These are phyloP conservation scores for Ophiostoma populinum DNA, from an alignment of 2,329 filamentous ascomycete species.

Conservation along the genomic window DNA sequence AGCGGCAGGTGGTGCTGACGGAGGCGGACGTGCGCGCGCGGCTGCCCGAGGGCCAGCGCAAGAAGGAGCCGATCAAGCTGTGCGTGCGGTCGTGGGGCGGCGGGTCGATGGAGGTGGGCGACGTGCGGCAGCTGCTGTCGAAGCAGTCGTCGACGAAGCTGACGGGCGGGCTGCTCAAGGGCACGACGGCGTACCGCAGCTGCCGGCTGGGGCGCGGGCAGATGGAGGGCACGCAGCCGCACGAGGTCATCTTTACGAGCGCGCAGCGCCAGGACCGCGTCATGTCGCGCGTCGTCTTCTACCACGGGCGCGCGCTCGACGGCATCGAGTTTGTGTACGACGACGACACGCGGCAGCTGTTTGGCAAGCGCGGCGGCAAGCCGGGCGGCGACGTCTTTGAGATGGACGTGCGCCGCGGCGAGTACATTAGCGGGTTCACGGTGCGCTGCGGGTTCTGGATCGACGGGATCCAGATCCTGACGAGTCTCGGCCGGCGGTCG, in stretches of 20 bases:
- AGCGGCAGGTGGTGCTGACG: constrained; percentile 55
- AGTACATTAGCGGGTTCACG: constrained; percentile 75
- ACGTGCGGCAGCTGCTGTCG: constrained; percentile 52
- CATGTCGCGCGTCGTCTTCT: constrained; percentile 57
- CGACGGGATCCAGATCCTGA: constrained; percentile 78
- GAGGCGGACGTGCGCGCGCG: constrained; percentile 58
- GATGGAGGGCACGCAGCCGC: constrained; percentile 49
- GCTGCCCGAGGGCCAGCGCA: constrained; percentile 56
- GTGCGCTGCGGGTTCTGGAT: constrained; percentile 68
- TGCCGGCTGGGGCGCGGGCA: constrained; percentile 55
- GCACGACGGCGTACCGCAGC: constrained; percentile 59
- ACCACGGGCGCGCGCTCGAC: constrained; percentile 60
- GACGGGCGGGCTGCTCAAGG: constrained; percentile 40
- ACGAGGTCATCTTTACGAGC: constrained; percentile 61
- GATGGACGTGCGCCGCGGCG: constrained; percentile 68
- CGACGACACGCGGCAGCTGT: constrained; percentile 65
- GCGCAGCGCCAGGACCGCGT: constrained; percentile 52
- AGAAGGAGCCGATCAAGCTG: constrained; percentile 43
- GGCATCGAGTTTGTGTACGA: constrained; percentile 91
- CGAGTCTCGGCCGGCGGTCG: constrained; percentile 73
- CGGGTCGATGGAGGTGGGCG: constrained; percentile 57
- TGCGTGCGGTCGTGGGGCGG: constrained; percentile 62
- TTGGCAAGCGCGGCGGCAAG: constrained; percentile 65
- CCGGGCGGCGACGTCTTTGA: constrained; percentile 56
- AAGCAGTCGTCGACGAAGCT: constrained; percentile 61